Percentiles rank a stretch among this genome's conserved stretches.
These are phyloP conservation scores for Tolypocladium paradoxum DNA, from an alignment of 2,329 filamentous ascomycete species.

Conservation along the genomic window DNA sequence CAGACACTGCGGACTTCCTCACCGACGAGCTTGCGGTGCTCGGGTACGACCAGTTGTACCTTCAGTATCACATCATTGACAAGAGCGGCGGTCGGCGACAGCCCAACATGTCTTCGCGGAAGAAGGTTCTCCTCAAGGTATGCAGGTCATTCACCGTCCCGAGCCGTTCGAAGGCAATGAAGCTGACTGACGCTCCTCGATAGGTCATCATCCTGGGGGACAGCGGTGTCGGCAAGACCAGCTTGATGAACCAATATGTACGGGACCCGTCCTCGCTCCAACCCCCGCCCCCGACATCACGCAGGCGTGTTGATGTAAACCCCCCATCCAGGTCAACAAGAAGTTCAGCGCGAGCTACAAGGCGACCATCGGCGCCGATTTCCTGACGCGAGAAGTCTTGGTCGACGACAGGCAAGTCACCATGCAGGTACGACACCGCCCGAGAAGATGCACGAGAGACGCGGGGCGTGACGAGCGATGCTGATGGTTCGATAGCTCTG, in stretches of 20 bases:
- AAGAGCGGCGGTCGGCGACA: constrained; percentile 10
- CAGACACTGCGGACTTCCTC: background rate
- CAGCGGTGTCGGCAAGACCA: constrained; percentile 98
- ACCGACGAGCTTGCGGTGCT: background rate
- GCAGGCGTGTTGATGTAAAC: constrained; percentile 5
- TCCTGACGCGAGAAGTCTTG: constrained; percentile 93
- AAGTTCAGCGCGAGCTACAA: constrained; percentile 99
- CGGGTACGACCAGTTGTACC: background rate
- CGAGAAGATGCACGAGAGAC: background rate
- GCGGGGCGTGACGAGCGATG: constrained; percentile 5
- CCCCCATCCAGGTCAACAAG: constrained; percentile 76
- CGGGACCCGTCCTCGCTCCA: constrained; percentile 28
- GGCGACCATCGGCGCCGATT: constrained; percentile 96
- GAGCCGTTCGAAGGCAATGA: background rate
- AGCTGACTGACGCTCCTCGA: constrained; percentile 1
- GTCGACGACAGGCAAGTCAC: constrained; percentile 96
- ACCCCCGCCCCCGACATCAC: background rate
- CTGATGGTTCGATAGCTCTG: constrained; percentile 56
- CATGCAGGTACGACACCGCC: constrained; percentile 64
- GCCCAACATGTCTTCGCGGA: constrained; percentile 61
- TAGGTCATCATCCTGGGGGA: constrained; percentile 98
- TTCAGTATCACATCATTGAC: background rate
- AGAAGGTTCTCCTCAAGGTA: constrained; percentile 90
- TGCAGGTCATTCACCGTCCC: constrained; percentile 7
- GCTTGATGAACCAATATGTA: constrained; percentile 99